phyloP scores from a whole-genome alignment of 2,329 filamentous ascomycete genomes.

The Verticillium dahliae region DNA sequence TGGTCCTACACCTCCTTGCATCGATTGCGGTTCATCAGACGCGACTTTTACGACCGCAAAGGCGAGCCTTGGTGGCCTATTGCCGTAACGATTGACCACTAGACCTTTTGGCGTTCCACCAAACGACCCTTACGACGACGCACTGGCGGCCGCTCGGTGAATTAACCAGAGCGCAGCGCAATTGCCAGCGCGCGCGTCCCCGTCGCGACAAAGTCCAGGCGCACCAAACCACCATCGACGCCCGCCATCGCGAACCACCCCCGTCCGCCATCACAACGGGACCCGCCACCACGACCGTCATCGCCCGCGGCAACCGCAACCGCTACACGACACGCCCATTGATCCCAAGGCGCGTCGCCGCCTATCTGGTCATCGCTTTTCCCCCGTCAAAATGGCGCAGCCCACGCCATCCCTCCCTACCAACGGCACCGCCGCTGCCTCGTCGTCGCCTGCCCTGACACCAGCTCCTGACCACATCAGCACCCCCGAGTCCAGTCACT shows the following conservation, averaged over 20 bases:
- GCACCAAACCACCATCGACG: slow-evolving; percentile 11
- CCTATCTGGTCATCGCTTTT: background rate
- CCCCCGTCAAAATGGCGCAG: slow-evolving; percentile 30
- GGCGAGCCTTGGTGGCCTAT: slow-evolving; percentile 22
- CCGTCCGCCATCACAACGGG: background rate
- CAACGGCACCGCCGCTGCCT: slow-evolving; percentile 28
- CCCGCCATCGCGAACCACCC: background rate
- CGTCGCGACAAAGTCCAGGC: slow-evolving; percentile 14
- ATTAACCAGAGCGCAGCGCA: slow-evolving; percentile 4
- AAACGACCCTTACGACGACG: slow-evolving; percentile 9
- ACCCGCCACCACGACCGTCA: background rate
- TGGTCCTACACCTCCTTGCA: background rate
- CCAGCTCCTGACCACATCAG: background rate
- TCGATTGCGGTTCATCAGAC: background rate
- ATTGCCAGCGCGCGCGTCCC: slow-evolving; percentile 9
- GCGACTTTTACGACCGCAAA: slow-evolving; percentile 14
- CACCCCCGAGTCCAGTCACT: slow-evolving; percentile 19
- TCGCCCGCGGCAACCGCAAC: background rate
- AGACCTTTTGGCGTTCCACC: slow-evolving; percentile 33
- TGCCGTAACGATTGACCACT: slow-evolving; percentile 26
- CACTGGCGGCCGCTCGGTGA: background rate
- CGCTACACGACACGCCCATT: slow-evolving; percentile 3
- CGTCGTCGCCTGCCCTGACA: slow-evolving; percentile 23
- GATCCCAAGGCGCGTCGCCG: background rate
- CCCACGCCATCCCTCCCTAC: slow-evolving; percentile 24